Evolutionary conservation across 164 flowering plant species (phyloP), one percentile per base, ranked within the genome.

Genomic region (Cinnamomum micranthum): DNA sequence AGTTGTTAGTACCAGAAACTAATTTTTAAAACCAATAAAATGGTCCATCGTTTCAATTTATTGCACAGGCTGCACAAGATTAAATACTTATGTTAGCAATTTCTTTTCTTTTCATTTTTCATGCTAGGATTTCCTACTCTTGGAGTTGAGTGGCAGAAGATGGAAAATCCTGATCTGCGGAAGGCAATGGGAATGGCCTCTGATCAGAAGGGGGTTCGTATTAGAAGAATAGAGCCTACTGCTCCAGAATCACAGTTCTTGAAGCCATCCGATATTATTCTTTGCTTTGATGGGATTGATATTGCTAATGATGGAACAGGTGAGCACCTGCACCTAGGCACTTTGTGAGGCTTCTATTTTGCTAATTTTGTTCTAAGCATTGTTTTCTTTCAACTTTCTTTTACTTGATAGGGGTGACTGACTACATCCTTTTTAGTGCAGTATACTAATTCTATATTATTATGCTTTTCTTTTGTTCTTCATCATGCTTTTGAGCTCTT

Each of bases 241-340:
- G 82, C 97, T 51, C 99, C 95, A 35, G 99, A 92, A 81, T 89
- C 82, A 64, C 75, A 85, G 72, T 88, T 87, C 77, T 79, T 96
- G 84, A 87, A 86, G 82, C 91, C 94, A 79, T 92, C 98, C 24
- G 98, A 93, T 85, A 80, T 96, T 73, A 89, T 96, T 72, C 91
- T 96, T 70, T 87, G 94, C 82, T 96, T 96, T 86, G 99, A 93
- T 86, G 93, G 89, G 47, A 85, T 94, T 77, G 81, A 88, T 77
- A 92, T 96, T 83, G 99, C 99, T 65, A 94, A 93, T 84, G 99
- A 96, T 85, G 99, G 99, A 75, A 96, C 99, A 72, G 95, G 98
- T 84, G 77, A 41, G 47, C 47, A 41, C 47, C 47, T 41, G 47
- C 47, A 35, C 47, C 47, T 6, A 7, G 47, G 47, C 47, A 35